A percentile compares a stretch with the other conserved stretches of the same genome.
phyloP scores from a whole-genome alignment of 2,329 filamentous ascomycete genomes.

The Neodidymelliopsis sp. region DNA sequence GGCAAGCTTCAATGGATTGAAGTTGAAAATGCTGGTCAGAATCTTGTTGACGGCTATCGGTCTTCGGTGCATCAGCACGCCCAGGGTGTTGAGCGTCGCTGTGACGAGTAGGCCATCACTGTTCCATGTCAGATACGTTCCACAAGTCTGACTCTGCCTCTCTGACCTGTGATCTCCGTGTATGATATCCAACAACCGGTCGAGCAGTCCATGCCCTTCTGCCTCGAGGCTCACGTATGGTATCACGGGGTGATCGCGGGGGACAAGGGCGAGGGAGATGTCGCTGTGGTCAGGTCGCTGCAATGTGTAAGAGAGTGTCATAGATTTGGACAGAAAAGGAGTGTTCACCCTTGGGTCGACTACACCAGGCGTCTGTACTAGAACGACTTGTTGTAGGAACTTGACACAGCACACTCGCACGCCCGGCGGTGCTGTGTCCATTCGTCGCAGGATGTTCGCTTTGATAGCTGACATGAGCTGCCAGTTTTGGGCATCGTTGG shows the following conservation, averaged over 20 bases:
- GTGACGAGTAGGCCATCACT: constrained; percentile 90
- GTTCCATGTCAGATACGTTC: constrained; percentile 35
- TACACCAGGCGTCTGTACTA: constrained; percentile 86
- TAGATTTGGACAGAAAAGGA: constrained; percentile 9
- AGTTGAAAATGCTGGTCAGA: constrained; percentile 82
- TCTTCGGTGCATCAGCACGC: constrained; percentile 81
- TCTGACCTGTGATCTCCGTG: constrained; percentile 85
- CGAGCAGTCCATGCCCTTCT: constrained; percentile 87
- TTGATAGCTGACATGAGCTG: constrained; percentile 89
- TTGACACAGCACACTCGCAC: constrained; percentile 96
- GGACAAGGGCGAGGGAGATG: constrained; percentile 85
- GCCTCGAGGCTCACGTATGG: constrained; percentile 85
- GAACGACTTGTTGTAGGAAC: constrained; percentile 90
- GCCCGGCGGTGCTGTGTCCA: constrained; percentile 79
- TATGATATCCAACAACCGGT: constrained; percentile 83
- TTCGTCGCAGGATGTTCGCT: constrained; percentile 83
- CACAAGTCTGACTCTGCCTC: constrained; percentile 20
- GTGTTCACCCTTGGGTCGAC: constrained; percentile 81
- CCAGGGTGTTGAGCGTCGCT: constrained; percentile 87
- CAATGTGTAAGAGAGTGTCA: constrained; percentile 34
- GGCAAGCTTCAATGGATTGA: constrained; percentile 87
- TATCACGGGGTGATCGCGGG: constrained; percentile 81
- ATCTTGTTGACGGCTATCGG: constrained; percentile 86
- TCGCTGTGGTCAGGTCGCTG: constrained; percentile 79
- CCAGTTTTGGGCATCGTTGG: constrained; percentile 83